Evolutionary conservation across 441 rosid species (phyloP), one percentile per base, ranked within the genome.

Genomic region (Sinapis alba): DNA sequence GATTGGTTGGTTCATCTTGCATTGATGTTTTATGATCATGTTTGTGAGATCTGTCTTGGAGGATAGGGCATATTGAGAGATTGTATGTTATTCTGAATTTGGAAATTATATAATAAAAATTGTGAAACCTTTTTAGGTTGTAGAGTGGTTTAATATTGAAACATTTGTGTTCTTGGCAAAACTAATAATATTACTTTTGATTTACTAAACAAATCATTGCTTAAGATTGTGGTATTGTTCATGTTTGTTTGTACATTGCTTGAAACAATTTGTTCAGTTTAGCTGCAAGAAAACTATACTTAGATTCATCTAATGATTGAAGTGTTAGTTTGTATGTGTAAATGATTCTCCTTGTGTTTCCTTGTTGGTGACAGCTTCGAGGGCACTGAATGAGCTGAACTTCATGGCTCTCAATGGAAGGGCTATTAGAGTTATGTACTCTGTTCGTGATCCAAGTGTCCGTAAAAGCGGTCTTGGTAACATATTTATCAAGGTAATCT

Each of bases 401-500:
- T 89, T 87, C 74, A 72, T 86, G 72, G 76, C 84, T 23, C 77
- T 87, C 7, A 87, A 86, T 68, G 83, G 80, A 63, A 89, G 82
- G 82, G 65, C 85, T 27, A 85, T 89, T 19, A 80, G 91, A n/a
- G 73, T 89, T 74, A 87, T 89, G 94, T 87, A 86, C 69, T 89
- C 94, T 47, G 90, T 82, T 65, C 86, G 91, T 47, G 94, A 89
- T 75, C 94, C 94, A 43, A 87, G 85, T 83, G 74, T 81, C 38
- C 91, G 91, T 15, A 87, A 83, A 76, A 89, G 91, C 81, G 91
- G 94, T 34, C 64, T 84, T 53, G 94, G 83, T 12, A 89, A 89
- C 56, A 89, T 89, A 73, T 89, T 89, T 78, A 89, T 87, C 69
- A 89, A 89, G 91, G 94, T 89, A 89, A 41, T 41, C 47, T 72